A percentile compares a stretch with the other conserved stretches of the same genome.
These are phyloP conservation scores for Trametes sanguinea DNA, from an alignment of 768 basidiomycete species.

Conservation along the genomic window DNA sequence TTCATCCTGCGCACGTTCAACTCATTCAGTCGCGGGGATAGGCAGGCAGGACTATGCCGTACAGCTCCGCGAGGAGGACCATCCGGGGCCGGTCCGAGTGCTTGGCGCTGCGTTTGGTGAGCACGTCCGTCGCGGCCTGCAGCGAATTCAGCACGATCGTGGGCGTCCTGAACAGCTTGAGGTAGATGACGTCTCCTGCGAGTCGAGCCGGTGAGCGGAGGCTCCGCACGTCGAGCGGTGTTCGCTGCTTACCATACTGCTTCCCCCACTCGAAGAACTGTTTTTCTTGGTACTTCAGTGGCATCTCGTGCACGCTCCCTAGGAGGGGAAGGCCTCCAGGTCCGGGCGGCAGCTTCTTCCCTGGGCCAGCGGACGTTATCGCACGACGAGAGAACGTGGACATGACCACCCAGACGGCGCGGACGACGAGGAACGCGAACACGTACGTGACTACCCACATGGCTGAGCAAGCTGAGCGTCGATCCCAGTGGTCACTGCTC, in stretches of 20 bases:
- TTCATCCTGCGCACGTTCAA: slow-evolving; percentile 11
- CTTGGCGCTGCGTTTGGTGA: slow-evolving; percentile 30
- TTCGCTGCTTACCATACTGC: slow-evolving; percentile 15
- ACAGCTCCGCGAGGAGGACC: slow-evolving; percentile 24
- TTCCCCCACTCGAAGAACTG: slow-evolving; percentile 18
- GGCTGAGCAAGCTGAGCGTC: too few relatives aligned
- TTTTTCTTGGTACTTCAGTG: slow-evolving; percentile 13
- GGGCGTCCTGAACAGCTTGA: slow-evolving; percentile 23
- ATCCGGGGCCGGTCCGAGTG: slow-evolving; percentile 33
- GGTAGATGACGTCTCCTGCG: slow-evolving; percentile 25
- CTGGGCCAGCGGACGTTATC: too few relatives aligned
- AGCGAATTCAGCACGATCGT: slow-evolving; percentile 30
- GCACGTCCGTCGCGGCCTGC: slow-evolving; percentile 29
- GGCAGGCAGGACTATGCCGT: background rate
- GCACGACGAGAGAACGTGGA: too few relatives aligned
- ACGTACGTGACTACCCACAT: too few relatives aligned
- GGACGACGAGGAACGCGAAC: too few relatives aligned
- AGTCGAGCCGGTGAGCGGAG: background rate
- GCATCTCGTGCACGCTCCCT: slow-evolving; percentile 24
- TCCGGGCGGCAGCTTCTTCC: slow-evolving; percentile 21
- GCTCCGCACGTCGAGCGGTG: background rate
- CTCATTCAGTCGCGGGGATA: background rate
- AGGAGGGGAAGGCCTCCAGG: slow-evolving; percentile 21
- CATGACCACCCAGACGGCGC: too few relatives aligned
- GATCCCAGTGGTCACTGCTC: too few relatives aligned